phyloP scores from a whole-genome alignment of 129 eudicot genomes.

The Centella asiatica region DNA sequence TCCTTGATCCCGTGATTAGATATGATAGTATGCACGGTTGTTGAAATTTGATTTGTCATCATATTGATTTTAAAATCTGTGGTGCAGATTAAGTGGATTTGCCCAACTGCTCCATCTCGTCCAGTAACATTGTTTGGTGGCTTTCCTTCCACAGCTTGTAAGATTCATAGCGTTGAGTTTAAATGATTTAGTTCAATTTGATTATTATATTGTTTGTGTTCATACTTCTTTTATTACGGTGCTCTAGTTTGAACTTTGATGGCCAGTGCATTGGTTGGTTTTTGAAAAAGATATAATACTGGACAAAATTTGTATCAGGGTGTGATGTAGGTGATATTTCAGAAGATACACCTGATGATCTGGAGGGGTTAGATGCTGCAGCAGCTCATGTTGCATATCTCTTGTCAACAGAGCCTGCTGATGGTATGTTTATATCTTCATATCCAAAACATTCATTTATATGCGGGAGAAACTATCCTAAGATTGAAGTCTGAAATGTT shows the following conservation, averaged over 20 bases:
- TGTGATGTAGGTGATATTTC: conserved; percentile 53
- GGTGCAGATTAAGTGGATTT: conserved; percentile 48
- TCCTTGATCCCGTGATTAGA: no score
- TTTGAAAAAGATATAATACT: not conserved
- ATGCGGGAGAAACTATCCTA: not conserved
- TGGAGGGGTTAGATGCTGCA: conserved; percentile 93
- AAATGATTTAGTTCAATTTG: not conserved
- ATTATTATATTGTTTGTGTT: not conserved
- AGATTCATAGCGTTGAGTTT: conserved; percentile 10
- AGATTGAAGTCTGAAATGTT: not conserved
- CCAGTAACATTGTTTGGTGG: conserved; percentile 59
- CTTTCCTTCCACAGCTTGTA: conserved; percentile 66
- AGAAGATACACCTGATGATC: conserved; percentile 66
- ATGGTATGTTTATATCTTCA: conserved; percentile 38
- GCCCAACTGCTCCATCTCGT: conserved; percentile 82
- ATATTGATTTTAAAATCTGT: not conserved
- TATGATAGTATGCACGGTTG: no score
- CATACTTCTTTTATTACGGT: not conserved
- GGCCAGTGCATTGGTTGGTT: not conserved
- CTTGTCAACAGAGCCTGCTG: conserved; percentile 87
- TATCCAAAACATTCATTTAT: not conserved
- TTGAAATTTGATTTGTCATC: no score
- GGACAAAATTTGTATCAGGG: conserved; percentile 29
- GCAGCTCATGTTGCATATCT: conserved; percentile 84
- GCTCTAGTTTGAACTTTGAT: not conserved